Conservation (phyloP, 257 asterid genomes). For the Nicotiana knightiana region DNA sequence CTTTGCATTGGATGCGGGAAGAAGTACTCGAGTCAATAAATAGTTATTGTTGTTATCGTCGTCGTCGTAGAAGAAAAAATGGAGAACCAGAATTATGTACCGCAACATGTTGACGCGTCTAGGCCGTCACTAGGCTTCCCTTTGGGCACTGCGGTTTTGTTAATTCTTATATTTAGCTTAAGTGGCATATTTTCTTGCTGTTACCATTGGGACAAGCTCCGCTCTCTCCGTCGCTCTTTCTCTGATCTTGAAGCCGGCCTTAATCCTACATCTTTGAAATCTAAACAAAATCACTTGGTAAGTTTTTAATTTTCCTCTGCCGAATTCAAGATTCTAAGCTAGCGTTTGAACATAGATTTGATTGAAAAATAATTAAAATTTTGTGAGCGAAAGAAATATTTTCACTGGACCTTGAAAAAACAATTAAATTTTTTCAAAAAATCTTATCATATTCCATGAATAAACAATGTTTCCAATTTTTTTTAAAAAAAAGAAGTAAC, state of each 20-base stretch:
- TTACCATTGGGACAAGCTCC: conserved; percentile 96
- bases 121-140: conserved; percentile 90
- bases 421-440: too few species aligned
- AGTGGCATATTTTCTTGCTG: conserved; percentile 92
- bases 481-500: too few species aligned
- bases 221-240: conserved; percentile 44
- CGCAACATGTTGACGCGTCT: conserved; percentile 38
- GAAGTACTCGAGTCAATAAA: background rate
- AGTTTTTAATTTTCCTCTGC: background rate
- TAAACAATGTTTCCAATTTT: too few species aligned
- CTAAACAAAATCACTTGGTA: conserved; percentile 40
- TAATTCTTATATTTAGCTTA: conserved; percentile 69
- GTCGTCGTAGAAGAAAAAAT: background rate
- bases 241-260: conserved; percentile 34
- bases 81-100: conserved; percentile 53
- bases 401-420: too few species aligned
- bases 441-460: too few species aligned
- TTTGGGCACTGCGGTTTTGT: conserved; percentile 78
- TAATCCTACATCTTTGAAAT: conserved; percentile 33
- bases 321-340: too few species aligned
- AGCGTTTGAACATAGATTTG: too few species aligned
- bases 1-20: background rate
- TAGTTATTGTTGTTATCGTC: background rate
- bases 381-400: too few species aligned
- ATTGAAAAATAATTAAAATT: too few species aligned